phyloP scores from a whole-genome alignment of 495 filamentous ascomycete species.

The Oidiodendron maius region DNA sequence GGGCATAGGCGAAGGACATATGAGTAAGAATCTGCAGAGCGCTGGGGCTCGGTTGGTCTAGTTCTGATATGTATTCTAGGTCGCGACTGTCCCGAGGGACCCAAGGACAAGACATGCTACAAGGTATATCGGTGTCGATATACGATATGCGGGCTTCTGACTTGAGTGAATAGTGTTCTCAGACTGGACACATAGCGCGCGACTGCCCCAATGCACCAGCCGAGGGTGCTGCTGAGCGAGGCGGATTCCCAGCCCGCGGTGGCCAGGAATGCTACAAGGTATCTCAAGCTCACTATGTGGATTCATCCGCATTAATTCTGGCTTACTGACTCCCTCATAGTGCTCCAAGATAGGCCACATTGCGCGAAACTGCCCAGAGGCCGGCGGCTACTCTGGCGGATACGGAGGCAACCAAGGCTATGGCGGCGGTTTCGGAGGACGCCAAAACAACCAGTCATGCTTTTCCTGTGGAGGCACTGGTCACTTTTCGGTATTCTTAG shows the following conservation, averaged over 20 bases:
- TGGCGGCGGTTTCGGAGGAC: constrained; percentile 36
- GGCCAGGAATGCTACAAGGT: constrained; percentile 84
- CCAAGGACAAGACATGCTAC: constrained; percentile 97
- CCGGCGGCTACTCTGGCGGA: constrained; percentile 30
- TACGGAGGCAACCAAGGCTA: constrained; percentile 34
- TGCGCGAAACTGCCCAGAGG: constrained; percentile 86
- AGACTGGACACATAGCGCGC: constrained; percentile 85
- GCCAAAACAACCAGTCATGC: constrained; percentile 70
- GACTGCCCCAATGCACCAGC: constrained; percentile 67
- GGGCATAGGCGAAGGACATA: constrained; percentile 54
- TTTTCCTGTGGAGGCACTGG: constrained; percentile 96
- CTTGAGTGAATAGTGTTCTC: too few species aligned
- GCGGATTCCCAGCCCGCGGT: constrained; percentile 28
- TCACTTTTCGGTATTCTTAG: constrained; percentile 80
- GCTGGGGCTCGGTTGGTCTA: too few species aligned
- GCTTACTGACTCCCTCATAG: constrained; percentile 20
- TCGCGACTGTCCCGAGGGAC: constrained; percentile 85
- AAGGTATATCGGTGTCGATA: constrained; percentile 29
- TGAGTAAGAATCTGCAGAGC: too few species aligned
- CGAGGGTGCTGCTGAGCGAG: constrained; percentile 39
- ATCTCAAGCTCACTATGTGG: too few species aligned
- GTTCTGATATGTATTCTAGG: constrained; percentile 38
- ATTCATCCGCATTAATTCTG: constrained; percentile 11
- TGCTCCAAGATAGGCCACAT: constrained; percentile 97
- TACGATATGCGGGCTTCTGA: neutral